These are phyloP conservation scores for Aspergillus eucalypticola DNA, from an alignment of 2,329 filamentous ascomycete species.

Conservation along the genomic window DNA sequence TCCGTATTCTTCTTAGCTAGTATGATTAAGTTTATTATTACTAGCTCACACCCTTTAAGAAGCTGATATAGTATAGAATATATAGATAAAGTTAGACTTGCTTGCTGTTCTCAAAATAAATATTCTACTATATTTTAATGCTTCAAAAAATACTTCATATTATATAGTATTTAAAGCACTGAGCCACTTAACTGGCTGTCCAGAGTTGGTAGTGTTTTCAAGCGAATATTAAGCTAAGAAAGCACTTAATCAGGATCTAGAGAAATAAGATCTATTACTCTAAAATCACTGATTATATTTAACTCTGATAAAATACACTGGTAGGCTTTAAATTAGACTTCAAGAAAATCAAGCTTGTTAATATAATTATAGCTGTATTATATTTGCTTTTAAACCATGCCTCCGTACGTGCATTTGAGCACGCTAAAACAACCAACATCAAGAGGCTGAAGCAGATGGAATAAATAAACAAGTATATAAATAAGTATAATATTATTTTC, in stretches of 20 bases:
- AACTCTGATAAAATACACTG: too few relatives aligned
- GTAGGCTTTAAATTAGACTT: too few relatives aligned
- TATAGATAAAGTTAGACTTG: neutral
- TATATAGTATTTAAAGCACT: neutral
- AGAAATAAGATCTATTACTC: too few relatives aligned
- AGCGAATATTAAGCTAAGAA: too few relatives aligned
- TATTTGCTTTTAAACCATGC: neutral
- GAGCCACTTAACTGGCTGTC: neutral
- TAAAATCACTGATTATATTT: too few relatives aligned
- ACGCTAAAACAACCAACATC: neutral
- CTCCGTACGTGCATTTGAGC: neutral
- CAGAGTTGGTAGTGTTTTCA: too few relatives aligned
- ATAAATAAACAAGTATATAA: neutral
- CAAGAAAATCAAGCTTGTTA: too few relatives aligned
- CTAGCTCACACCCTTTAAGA: neutral
- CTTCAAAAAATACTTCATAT: neutral
- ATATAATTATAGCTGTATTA: neutral
- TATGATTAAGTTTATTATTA: too few relatives aligned
- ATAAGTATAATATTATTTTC: neutral
- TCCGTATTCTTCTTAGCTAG: too few relatives aligned
- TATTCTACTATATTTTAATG: neutral
- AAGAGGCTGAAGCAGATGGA: neutral
- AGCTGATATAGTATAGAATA: neutral
- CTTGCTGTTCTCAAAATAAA: neutral
- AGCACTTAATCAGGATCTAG: fast-evolving